Percentiles rank a stretch among this genome's conserved stretches.
Conservation (phyloP, 306 rosid species). For the Vigna hirtella region DNA sequence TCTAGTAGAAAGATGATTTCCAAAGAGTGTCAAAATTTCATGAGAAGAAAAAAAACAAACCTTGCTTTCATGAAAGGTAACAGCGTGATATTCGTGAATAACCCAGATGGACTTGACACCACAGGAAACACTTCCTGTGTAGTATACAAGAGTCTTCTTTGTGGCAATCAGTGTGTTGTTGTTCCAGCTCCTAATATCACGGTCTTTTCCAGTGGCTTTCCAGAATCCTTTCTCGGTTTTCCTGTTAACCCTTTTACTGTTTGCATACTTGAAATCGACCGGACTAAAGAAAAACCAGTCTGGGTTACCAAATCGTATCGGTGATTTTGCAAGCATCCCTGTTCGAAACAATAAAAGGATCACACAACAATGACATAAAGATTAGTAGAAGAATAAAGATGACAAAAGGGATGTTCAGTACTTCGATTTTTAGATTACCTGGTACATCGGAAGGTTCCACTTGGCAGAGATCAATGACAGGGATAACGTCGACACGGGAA, state of each 20-base stretch:
- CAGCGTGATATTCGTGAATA: constrained; percentile 72
- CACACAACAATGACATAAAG: background rate
- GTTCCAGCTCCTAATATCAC: constrained; percentile 39
- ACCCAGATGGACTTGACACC: constrained; percentile 59
- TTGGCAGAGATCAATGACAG: constrained; percentile 57
- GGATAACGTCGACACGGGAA: constrained; percentile 28
- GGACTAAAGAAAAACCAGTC: constrained; percentile 73
- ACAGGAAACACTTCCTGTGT: constrained; percentile 41
- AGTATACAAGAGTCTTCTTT: constrained; percentile 71
- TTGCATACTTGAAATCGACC: constrained; percentile 48
- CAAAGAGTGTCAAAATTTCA: background rate
- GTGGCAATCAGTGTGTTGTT: constrained; percentile 52
- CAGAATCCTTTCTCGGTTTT: constrained; percentile 64
- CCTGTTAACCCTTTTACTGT: constrained; percentile 49
- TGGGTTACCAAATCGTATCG: constrained; percentile 48
- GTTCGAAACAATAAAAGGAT: background rate
- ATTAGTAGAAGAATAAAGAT: background rate
- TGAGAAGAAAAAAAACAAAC: constrained; percentile 32
- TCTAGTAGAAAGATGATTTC: background rate
- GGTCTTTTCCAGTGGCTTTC: constrained; percentile 68
- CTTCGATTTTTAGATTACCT: constrained; percentile 33
- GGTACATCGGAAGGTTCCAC: constrained; percentile 66
- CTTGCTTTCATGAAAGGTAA: constrained; percentile 31
- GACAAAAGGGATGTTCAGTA: background rate
- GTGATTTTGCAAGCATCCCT: constrained; percentile 42